A percentile compares a stretch with the other conserved stretches of the same genome.
These are phyloP conservation scores for Orychophragmus violaceus DNA, from an alignment of 345 rosid genomes.

Conservation along the genomic window DNA sequence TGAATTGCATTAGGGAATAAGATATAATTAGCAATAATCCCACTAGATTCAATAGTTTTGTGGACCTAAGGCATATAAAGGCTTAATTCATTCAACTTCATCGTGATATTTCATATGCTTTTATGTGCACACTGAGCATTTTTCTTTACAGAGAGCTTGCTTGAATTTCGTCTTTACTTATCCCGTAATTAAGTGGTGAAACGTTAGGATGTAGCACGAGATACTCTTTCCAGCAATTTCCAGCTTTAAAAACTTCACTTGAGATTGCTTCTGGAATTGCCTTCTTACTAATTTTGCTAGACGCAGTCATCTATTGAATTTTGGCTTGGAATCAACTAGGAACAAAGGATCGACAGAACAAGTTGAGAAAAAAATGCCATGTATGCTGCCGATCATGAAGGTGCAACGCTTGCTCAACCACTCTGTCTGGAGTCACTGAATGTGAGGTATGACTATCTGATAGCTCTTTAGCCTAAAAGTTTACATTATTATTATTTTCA, in stretches of 20 bases:
- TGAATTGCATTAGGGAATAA: background rate
- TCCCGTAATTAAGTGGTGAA: background rate
- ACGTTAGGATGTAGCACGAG: background rate
- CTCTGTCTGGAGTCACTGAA: slow-evolving; percentile 46
- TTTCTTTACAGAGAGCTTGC: background rate
- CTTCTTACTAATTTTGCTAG: background rate
- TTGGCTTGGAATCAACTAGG: slow-evolving; percentile 7
- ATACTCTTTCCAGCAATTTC: background rate
- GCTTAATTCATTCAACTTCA: background rate
- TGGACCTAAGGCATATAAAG: background rate
- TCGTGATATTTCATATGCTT: background rate
- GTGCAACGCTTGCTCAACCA: slow-evolving; percentile 63
- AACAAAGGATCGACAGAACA: slow-evolving; percentile 43
- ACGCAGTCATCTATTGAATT: background rate
- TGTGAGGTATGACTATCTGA: slow-evolving; percentile 61
- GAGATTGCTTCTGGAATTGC: background rate
- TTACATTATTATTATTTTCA: slow-evolving; percentile 10
- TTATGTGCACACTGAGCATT: background rate
- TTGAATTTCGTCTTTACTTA: background rate
- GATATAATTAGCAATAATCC: background rate
- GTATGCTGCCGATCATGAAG: slow-evolving; percentile 77
- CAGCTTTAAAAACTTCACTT: background rate
- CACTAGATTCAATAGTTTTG: background rate
- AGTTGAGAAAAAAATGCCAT: slow-evolving; percentile 69
- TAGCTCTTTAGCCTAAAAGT: background rate